Conservation (phyloP, 441 rosid species). For the Aleurites moluccanus region DNA sequence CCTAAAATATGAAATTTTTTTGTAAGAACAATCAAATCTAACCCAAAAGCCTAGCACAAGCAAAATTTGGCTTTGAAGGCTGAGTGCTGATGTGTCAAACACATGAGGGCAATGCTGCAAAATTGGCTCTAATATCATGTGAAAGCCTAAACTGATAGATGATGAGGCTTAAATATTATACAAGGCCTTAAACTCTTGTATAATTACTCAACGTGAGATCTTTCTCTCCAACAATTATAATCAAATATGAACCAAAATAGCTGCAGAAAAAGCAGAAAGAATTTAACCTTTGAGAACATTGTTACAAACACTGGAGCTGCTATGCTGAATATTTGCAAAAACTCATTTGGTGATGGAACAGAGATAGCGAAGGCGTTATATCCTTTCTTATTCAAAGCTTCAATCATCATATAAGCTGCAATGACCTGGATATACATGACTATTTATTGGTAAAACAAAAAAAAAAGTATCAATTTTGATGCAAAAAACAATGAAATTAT, state of each 20-base stretch:
- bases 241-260: background rate
- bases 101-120: too few relatives aligned
- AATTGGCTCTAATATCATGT: too few relatives aligned
- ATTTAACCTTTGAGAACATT: slow-evolving; percentile 59
- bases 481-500: background rate
- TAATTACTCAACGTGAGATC: too few relatives aligned
- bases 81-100: too few relatives aligned
- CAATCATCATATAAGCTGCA: slow-evolving; percentile 88
- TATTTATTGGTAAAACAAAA: background rate
- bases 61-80: too few relatives aligned
- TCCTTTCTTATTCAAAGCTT: slow-evolving; percentile 68
- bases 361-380: slow-evolving; percentile 59
- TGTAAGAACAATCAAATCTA: too few relatives aligned
- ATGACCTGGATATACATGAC: slow-evolving; percentile 48
- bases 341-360: slow-evolving; percentile 59
- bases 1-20: slow-evolving; percentile 37
- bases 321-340: slow-evolving; percentile 54
- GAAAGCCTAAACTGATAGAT: too few relatives aligned
- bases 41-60: too few relatives aligned
- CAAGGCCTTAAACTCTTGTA: too few relatives aligned
- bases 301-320: slow-evolving; percentile 83
- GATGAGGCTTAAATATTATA: too few relatives aligned
- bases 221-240: background rate
- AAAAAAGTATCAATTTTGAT: background rate
- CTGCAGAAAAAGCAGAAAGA: background rate